These are phyloP conservation scores for Myxozyma neotropica DNA, from an alignment of 805 yeast genomes.

Conservation along the genomic window DNA sequence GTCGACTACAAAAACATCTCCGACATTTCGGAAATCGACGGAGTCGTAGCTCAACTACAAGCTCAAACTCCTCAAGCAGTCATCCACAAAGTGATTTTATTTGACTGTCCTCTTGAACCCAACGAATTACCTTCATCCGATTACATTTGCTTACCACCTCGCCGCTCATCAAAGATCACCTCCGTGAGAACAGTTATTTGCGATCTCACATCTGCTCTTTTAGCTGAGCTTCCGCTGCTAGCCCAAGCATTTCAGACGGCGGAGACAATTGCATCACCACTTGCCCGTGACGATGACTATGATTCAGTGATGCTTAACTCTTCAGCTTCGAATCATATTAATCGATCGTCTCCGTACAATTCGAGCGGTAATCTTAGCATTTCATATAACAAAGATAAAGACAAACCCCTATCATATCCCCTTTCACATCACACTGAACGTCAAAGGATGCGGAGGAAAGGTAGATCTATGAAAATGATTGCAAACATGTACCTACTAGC, in stretches of 20 bases:
- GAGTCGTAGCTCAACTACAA: slow-evolving; percentile 48
- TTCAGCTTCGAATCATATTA: neutral
- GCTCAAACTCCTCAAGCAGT: slow-evolving; percentile 55
- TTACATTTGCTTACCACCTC: slow-evolving; percentile 29
- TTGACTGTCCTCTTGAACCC: slow-evolving; percentile 47
- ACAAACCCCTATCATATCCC: slow-evolving; percentile 20
- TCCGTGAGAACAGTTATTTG: slow-evolving; percentile 57
- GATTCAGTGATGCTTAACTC: slow-evolving; percentile 24
- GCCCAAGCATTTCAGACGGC: slow-evolving; percentile 47
- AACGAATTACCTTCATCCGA: slow-evolving; percentile 23
- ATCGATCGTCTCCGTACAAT: slow-evolving; percentile 15
- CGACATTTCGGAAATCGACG: slow-evolving; percentile 37
- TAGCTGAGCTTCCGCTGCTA: slow-evolving; percentile 61
- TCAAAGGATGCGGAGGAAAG: slow-evolving; percentile 55
- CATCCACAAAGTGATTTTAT: slow-evolving; percentile 57
- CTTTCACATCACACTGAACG: slow-evolving; percentile 40
- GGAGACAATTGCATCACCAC: slow-evolving; percentile 35
- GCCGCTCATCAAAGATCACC: slow-evolving; percentile 41
- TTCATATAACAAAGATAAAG: slow-evolving; percentile 9
- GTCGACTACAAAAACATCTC: slow-evolving; percentile 40
- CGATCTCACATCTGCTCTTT: slow-evolving; percentile 66
- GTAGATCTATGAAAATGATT: slow-evolving; percentile 72
- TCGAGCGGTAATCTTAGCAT: slow-evolving; percentile 23
- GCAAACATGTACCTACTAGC: slow-evolving; percentile 79
- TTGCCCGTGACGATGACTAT: slow-evolving; percentile 34